Percentiles rank a stretch among this genome's conserved stretches.
These are phyloP conservation scores for Exobasidium cylindrosporum DNA, from an alignment of 1,284 basidiomycete genomes.

Conservation along the genomic window DNA sequence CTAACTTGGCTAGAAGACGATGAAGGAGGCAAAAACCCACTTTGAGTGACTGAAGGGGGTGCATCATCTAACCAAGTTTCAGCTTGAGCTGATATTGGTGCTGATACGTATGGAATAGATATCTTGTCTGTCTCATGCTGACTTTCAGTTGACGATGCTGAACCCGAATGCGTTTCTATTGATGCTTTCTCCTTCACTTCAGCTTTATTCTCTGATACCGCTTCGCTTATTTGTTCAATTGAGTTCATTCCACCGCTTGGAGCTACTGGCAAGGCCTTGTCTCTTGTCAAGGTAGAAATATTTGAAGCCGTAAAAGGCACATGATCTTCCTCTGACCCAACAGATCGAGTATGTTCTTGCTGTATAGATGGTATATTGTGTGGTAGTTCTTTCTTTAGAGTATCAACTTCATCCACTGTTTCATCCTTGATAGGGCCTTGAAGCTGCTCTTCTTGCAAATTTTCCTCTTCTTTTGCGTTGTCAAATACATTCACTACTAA, in stretches of 20 bases:
- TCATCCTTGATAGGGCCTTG: too few relatives aligned
- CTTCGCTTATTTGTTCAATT: not conserved
- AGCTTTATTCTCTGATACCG: not conserved
- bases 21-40: conserved; percentile 2
- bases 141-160: too few relatives aligned
- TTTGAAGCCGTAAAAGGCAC: not conserved
- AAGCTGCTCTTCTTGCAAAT: not conserved
- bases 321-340: not conserved
- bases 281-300: not conserved
- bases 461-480: not conserved
- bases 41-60: not conserved
- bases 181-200: too few relatives aligned
- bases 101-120: too few relatives aligned
- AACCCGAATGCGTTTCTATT: too few relatives aligned
- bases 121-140: too few relatives aligned
- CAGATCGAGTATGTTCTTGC: not conserved
- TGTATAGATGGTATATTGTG: too few relatives aligned
- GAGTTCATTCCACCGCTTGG: not conserved
- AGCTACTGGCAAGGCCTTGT: not conserved
- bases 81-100: not conserved
- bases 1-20: not conserved
- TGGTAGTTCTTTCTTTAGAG: too few relatives aligned
- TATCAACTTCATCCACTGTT: too few relatives aligned
- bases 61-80: not conserved
- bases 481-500: not conserved